Base-by-base conservation (phyloP, 176 grass and related monocot species). In the Neostapfia colusana region DNA sequence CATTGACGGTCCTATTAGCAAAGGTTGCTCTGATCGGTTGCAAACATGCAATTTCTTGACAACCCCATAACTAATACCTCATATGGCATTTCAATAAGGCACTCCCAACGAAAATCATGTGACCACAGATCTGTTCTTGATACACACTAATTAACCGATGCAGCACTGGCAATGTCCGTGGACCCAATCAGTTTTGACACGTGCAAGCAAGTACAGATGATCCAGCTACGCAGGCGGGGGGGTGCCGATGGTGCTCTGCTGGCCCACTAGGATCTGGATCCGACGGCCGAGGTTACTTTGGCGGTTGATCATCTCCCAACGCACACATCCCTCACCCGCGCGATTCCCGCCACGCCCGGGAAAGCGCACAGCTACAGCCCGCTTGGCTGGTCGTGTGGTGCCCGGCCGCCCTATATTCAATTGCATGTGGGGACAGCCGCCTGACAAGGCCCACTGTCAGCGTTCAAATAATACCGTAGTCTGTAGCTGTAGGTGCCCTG, bases 301-400 rank as follows among this genome's bases (percentile, higher is more conserved):
- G 67, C 89, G 89, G 89, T 84, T 68, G 77, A 57, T 83, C 76
- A 49, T 17, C 76, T 77, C 85, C 4, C 35, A 2, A n/a, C 12
- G 80, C 83, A 87, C 64, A 34, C 46, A 80, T 31, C 10, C 8
- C 36, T 51, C 4, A 39, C 49, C 26, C 41, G 20, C 59, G 49
- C 28, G 62, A 86, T 73, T 76, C 84, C 70, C 64, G 80, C 75
- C 49, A 62, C 50, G 15, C 6, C 6, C 15, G 55, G 72, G 4
- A 78, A 82, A 31, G 13, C 7, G 55, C 16, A 8, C 27, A 42
- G 41, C 68, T 68, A 67, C 73, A 28, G 7, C 55, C 54, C 8
- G 26, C 55, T 24, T 11, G 18, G 6, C 2, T 28, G 4, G 35
- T 64, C 62, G 20, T 43, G 68, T 21, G 61, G 49, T 7, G 36